Evolutionary conservation across 257 asterid species (phyloP).

Genomic region (Thymus mandschuricus): DNA sequence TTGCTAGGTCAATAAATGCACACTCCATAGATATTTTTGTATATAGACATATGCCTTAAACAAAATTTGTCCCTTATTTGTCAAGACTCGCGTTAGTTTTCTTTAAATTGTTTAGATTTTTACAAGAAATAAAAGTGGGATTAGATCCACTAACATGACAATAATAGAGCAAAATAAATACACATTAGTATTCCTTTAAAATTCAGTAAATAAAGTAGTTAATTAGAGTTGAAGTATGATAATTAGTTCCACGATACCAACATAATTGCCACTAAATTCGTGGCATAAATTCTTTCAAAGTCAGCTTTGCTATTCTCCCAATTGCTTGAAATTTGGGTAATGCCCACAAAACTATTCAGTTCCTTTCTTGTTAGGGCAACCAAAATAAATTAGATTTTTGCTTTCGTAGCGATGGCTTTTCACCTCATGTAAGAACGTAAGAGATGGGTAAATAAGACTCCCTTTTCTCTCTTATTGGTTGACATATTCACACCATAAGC

Average conservation of each 20-base stretch:
- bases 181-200: no score
- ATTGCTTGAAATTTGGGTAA: conserved; percentile 4
- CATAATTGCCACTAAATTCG: conserved; percentile 9
- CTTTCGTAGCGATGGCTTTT: conserved; percentile 9
- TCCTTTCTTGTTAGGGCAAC: conserved; percentile 25
- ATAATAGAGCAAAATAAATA: not conserved
- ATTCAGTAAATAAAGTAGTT: not conserved
- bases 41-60: not conserved
- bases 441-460: not conserved
- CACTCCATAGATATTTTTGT: not conserved
- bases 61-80: not conserved
- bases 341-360: conserved; percentile 7
- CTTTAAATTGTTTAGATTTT: no score
- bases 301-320: not conserved
- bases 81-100: not conserved
- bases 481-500: conserved; percentile 28
- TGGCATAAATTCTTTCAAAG: not conserved
- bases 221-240: not conserved
- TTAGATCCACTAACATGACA: no score
- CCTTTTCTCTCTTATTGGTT: not conserved
- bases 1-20: no score
- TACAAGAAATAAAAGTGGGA: no score
- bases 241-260: conserved; percentile 1
- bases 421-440: conserved; percentile 22
- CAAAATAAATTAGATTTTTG: not conserved